A percentile compares a stretch with the other conserved stretches of the same genome.
phyloP scores from a whole-genome alignment of 441 rosid genomes.

The Aquilaria agallochum region DNA sequence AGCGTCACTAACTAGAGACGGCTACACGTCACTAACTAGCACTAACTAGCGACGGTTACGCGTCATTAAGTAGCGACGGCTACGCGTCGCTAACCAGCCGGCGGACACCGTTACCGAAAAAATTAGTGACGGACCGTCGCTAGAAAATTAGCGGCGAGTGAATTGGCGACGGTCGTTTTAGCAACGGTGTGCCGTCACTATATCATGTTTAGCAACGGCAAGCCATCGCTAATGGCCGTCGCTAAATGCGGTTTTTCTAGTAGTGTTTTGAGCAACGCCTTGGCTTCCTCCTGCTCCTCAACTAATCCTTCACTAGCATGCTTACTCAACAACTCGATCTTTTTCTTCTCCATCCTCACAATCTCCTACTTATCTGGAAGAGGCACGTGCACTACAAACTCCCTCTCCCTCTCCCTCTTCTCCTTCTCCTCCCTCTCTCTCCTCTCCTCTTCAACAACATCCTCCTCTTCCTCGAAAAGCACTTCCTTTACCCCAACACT shows the following conservation, averaged over 20 bases:
- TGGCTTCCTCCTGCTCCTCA: conserved; percentile 84
- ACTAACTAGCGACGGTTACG: too few species aligned
- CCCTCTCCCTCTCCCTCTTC: conserved; percentile 54
- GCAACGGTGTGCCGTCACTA: too few species aligned
- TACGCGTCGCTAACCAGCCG: too few species aligned
- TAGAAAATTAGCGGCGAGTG: too few species aligned
- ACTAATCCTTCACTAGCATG: conserved; percentile 61
- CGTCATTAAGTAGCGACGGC: too few species aligned
- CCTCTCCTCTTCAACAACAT: conserved; percentile 53
- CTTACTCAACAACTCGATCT: conserved; percentile 68
- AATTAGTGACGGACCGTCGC: too few species aligned
- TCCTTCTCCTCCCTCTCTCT: conserved; percentile 46
- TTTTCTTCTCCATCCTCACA: conserved; percentile 93
- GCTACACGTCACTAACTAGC: too few species aligned
- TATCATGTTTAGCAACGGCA: too few species aligned
- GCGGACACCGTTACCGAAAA: too few species aligned
- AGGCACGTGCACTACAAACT: conserved; percentile 82
- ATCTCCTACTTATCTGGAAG: conserved; percentile 89
- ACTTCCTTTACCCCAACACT: conserved; percentile 56
- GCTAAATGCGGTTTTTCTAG: conserved; percentile 30
- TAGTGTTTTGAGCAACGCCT: conserved; percentile 57
- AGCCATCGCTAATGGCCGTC: not conserved
- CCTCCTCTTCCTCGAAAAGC: conserved; percentile 86
- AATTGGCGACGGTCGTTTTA: too few species aligned
- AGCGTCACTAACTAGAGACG: too few species aligned